Evolutionary conservation across 2,329 filamentous ascomycete species (phyloP).

Genomic region (Teratosphaeria pseudoeucalypti): DNA sequence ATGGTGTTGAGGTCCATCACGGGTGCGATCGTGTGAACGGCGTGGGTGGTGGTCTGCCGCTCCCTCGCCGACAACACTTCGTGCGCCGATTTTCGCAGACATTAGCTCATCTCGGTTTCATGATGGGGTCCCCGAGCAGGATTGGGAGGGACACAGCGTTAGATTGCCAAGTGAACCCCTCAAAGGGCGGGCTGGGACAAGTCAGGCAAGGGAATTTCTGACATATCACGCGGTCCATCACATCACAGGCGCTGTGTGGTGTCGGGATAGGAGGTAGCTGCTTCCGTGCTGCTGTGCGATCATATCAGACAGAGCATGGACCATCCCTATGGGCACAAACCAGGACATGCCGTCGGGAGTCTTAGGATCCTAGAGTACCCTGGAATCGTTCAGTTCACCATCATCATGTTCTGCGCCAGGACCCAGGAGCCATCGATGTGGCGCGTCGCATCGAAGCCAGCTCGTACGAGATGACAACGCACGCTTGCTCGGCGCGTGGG

Average conservation of each 20-base stretch:
- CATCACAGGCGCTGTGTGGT: background rate
- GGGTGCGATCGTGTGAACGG: background rate
- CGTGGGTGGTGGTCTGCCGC: background rate
- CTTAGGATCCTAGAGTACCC: too few relatives aligned
- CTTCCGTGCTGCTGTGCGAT: background rate
- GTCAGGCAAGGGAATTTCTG: background rate
- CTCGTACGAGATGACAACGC: background rate
- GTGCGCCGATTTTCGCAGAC: background rate
- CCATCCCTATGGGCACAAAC: background rate
- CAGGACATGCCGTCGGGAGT: background rate
- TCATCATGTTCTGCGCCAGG: background rate
- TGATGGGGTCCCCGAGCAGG: background rate
- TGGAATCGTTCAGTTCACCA: background rate
- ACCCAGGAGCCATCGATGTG: background rate
- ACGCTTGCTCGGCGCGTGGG: background rate
- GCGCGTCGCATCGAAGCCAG: background rate
- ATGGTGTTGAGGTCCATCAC: background rate
- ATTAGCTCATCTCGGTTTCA: background rate
- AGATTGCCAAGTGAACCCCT: background rate
- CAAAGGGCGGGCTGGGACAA: background rate
- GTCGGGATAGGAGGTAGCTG: too few relatives aligned
- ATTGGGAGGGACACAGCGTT: background rate
- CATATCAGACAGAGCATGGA: background rate
- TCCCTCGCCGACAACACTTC: background rate
- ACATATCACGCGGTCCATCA: background rate